Evolutionary conservation across 1,139 yeast species (phyloP), one percentile per base, ranked within the genome.

Genomic region (Debaryomyces coudertii): DNA sequence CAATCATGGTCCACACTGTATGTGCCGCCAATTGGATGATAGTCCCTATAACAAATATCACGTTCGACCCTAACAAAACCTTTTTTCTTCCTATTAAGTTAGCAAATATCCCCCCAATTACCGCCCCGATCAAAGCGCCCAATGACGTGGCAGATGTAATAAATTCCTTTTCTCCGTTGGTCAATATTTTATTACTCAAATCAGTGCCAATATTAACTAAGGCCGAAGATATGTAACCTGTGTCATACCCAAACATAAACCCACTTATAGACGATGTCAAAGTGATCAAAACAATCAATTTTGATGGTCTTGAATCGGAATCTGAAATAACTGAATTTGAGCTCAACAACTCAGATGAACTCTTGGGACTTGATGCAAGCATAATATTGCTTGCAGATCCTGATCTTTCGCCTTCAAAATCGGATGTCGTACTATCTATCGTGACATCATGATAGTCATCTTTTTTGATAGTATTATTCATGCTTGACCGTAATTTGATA

Each of bases 61-160:
- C 63, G 60, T 90, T 92, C 22, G 96, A 90, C 36, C 84, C 82
- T 73, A 90, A 78, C 41, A 92, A 76, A 43, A 89, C 87, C 46
- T 84, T 82, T 62, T 87, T 90, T 57, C 98, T 80, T 37, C 98
- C 98, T 51, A 87, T 68, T 38, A 79, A 61, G 61, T 92, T 96
- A 36, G 97, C 97, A 40, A 82, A 65, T 0, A 85, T 65, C 40
- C 98, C 97, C 2, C 96, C 93, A 28, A 82, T 52, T 8, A 86
- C 50, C 3, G 96, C 85, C 4, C 95, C 88, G 28, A 90, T 69
- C 42, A 92, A 71, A 2, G 98, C 98, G 47, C 98, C 98, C 27
- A 92, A 72, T 1, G 97, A 89, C 0, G 97, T 90, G 7, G 97
- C 96, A n/a, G 96, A 86, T 0, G 98, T 92, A 58, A 92, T 89